These are phyloP conservation scores for Lentinula detonsa DNA, from an alignment of 768 basidiomycete species.

Conservation along the genomic window DNA sequence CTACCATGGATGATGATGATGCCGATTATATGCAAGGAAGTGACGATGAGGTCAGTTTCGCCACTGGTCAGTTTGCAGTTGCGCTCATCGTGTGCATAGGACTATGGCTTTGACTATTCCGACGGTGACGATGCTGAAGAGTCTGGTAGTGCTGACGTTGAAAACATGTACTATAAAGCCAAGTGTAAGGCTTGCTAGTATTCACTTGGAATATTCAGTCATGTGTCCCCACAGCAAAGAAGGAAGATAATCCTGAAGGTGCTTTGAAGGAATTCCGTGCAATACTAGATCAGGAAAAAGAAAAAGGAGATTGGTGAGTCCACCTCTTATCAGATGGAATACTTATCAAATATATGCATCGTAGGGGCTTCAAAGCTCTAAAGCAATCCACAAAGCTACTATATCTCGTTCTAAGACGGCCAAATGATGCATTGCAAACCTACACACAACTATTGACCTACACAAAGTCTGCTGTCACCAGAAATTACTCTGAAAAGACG, in stretches of 20 bases:
- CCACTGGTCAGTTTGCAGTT: conserved; percentile 7
- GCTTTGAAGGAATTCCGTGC: conserved; percentile 85
- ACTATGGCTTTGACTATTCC: conserved; percentile 96
- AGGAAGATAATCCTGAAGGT: conserved; percentile 90
- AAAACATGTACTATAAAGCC: conserved; percentile 98
- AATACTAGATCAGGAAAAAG: conserved; percentile 88
- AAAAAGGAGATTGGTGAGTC: conserved; percentile 88
- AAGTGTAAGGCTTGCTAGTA: conserved; percentile 59
- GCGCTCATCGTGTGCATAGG: conserved; percentile 35
- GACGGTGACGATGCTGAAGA: conserved; percentile 83
- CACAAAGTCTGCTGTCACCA: conserved; percentile 92
- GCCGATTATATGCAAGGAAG: conserved; percentile 92
- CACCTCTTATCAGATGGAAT: neutral
- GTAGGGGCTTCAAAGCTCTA: conserved; percentile 97
- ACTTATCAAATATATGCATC: neutral
- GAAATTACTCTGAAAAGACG: conserved; percentile 96
- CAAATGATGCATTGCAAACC: conserved; percentile 78
- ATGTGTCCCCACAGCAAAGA: conserved; percentile 57
- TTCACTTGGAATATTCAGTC: neutral
- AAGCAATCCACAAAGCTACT: conserved; percentile 96
- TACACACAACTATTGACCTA: conserved; percentile 87
- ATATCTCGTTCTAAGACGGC: conserved; percentile 72
- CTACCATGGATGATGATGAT: conserved; percentile 84
- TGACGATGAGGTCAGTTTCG: conserved; percentile 64
- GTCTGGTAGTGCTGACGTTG: conserved; percentile 79